Evolutionary conservation across 2,329 filamentous ascomycete genomes (phyloP), one percentile per base, ranked within the genome.

Genomic region (Allantophomopsis cytisporea): DNA sequence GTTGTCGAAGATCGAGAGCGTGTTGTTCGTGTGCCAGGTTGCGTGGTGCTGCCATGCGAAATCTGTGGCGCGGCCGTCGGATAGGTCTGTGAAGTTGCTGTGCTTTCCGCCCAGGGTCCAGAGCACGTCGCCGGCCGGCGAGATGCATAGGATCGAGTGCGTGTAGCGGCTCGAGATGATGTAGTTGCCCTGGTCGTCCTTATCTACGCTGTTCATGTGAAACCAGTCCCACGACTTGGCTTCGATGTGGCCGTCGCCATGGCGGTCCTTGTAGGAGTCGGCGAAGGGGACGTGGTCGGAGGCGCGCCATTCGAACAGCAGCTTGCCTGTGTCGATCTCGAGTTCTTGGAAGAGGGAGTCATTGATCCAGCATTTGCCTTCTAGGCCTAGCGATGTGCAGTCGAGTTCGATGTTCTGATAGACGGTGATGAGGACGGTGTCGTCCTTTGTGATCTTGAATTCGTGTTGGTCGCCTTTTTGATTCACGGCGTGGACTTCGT

Each of bases 31-130:
- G 41, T 61, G 60, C 46, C 43, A 73, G 17, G 64, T 60, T 0
- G 67, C 69, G 43, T 73, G 62, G 46, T 73, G 69, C 47, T 73
- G 70, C 60, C 60, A 69, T 39, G 52, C 56, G 50, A 72, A 66
- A 41, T 64, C 60, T 13, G 62, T 66, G 4, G 65, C 66, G 13
- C 51, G 48, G 13, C 62, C 64, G 13, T 54, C 50, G 2, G 58
- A 60, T 4, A 62, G 49, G 41, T 65, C 61, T 4, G 39, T 42
- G 49, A 68, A 68, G 38, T 57, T 54, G 43, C 61, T 65, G n/a
- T 51, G 42, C 39, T 59, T 59, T 21, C 71, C 69, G 35, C 69
- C 68, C 3, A 74, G 55, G 14, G 57, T 58, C 70, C 71, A 73
- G 16, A 69, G 55, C 2, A 69, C 55, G 11, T 62, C 55, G 7